Conservation (phyloP, 2,329 filamentous ascomycete species). For the Ilyonectria destructans region DNA sequence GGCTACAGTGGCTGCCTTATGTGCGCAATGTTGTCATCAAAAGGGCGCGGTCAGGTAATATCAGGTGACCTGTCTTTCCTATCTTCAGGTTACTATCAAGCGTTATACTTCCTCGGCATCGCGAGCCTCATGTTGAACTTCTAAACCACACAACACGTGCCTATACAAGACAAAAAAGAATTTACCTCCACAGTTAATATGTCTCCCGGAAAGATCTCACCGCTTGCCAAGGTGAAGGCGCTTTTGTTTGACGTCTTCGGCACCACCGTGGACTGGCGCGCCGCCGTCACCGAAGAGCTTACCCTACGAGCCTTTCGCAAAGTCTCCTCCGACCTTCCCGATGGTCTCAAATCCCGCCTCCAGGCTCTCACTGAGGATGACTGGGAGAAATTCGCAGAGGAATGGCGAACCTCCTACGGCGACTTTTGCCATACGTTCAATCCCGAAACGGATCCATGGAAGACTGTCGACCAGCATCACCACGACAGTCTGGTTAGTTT, state of each 20-base stretch:
- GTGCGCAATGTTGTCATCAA: slow-evolving; percentile 23
- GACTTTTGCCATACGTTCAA: slow-evolving; percentile 72
- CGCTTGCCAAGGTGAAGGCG: slow-evolving; percentile 64
- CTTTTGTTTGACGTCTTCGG: slow-evolving; percentile 85
- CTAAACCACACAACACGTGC: neutral
- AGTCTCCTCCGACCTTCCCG: slow-evolving; percentile 64
- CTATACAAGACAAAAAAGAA: neutral
- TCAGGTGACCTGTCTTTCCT: slow-evolving; percentile 40
- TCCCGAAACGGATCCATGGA: slow-evolving; percentile 67
- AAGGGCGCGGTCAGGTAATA: slow-evolving; percentile 31
- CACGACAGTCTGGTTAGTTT: slow-evolving; percentile 73
- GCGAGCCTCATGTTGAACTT: neutral
- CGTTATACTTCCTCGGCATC: neutral
- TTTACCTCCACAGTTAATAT: slow-evolving; percentile 15
- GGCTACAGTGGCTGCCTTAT: neutral
- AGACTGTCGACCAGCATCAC: slow-evolving; percentile 82
- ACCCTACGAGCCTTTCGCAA: slow-evolving; percentile 65
- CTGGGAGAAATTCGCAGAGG: slow-evolving; percentile 77
- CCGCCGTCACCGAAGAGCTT: slow-evolving; percentile 75
- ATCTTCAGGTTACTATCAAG: neutral
- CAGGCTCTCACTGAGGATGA: slow-evolving; percentile 68
- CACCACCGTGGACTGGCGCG: slow-evolving; percentile 86
- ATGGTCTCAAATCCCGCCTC: slow-evolving; percentile 64
- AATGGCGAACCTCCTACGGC: slow-evolving; percentile 79
- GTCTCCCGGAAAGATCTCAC: slow-evolving; percentile 48